Percentiles rank a stretch among this genome's conserved stretches.
These are phyloP conservation scores for Dendrostoma leiphaemia DNA, from an alignment of 2,329 filamentous ascomycete genomes.

Conservation along the genomic window DNA sequence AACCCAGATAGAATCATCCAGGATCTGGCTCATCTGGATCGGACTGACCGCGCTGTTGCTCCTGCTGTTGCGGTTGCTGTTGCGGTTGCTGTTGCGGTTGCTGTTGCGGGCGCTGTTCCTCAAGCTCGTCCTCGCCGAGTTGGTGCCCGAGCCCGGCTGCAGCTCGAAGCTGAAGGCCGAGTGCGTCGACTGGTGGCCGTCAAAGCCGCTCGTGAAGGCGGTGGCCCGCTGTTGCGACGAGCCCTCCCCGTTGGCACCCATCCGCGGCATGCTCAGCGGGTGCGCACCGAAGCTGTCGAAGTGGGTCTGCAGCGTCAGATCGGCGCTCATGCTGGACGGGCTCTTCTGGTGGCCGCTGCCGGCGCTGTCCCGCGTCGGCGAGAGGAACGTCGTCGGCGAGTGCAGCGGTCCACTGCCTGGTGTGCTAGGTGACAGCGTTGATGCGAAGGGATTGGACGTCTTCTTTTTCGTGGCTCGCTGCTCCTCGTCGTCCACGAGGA, in stretches of 20 bases:
- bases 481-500: slow-evolving; percentile 80
- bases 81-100: slow-evolving; percentile 53
- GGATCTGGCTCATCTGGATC: slow-evolving; percentile 75
- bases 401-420: slow-evolving; percentile 21
- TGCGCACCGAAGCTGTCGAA: slow-evolving; percentile 34
- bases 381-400: slow-evolving; percentile 31
- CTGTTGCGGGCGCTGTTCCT: slow-evolving; percentile 56
- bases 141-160: slow-evolving; percentile 34
- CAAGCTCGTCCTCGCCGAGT: slow-evolving; percentile 24
- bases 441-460: slow-evolving; percentile 9
- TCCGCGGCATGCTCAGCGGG: slow-evolving; percentile 54
- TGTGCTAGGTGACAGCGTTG: slow-evolving; percentile 14
- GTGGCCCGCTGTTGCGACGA: slow-evolving; percentile 30
- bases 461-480: slow-evolving; percentile 33
- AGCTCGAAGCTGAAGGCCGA: slow-evolving; percentile 60
- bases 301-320: slow-evolving; percentile 41
- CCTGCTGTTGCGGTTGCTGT: slow-evolving; percentile 49
- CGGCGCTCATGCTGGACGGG: slow-evolving; percentile 41
- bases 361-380: slow-evolving; percentile 30
- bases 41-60: slow-evolving; percentile 70
- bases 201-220: slow-evolving; percentile 23
- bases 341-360: slow-evolving; percentile 35
- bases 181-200: slow-evolving; percentile 39
- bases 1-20: slow-evolving; percentile 90
- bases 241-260: slow-evolving; percentile 22